Base-by-base conservation (phyloP, 225 moss, liverwort and hornwort species). In the Marchantia paleacea region DNA sequence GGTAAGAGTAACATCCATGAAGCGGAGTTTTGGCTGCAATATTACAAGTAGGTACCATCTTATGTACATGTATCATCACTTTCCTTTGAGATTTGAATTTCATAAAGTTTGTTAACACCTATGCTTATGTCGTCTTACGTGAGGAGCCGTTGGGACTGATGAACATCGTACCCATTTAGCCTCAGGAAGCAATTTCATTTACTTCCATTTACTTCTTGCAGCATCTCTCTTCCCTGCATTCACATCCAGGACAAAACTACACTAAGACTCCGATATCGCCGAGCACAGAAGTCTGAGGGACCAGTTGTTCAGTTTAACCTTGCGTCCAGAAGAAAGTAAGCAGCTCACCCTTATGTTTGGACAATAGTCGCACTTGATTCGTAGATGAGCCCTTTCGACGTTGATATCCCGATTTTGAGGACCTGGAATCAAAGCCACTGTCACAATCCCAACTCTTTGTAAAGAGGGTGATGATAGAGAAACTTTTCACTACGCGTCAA, bases 1-100 rank as follows among this genome's bases (percentile, higher is more conserved):
- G n/a, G 69, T n/a, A 51, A 79, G 83, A n/a, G 69, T n/a, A 51
- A 79, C 75, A 70, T 86, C 85, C 90, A 90, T 90, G n/a, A 90
- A 90, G 22, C 85, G 90, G 60, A 90, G 84, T 10, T 64, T 76
- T 24, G 83, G 85, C 88, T 88, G 73, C 55, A 80, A 49, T 2
- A 39, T 39, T 39, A 2, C 39, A 39, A 2, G 39, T 39, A 39
- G 39, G 39, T 39, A 39, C 39, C 39, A 39, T 2, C 39, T 39
- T 39, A 39, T 39, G 39, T 39, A 39, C 5, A 39, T 39, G 39
- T 2, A 39, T 39, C 5, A 39, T 39, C 39, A 39, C 5, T 39
- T 39, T 39, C 39, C 39, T 39, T 39, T 2, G 5, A 39, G 5
- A 39, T 39, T 39, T 5, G 39, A 39, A 39, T 39, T 39, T 39